Conservation (phyloP, 805 yeast species). For the Cyberlindnera americana region DNA sequence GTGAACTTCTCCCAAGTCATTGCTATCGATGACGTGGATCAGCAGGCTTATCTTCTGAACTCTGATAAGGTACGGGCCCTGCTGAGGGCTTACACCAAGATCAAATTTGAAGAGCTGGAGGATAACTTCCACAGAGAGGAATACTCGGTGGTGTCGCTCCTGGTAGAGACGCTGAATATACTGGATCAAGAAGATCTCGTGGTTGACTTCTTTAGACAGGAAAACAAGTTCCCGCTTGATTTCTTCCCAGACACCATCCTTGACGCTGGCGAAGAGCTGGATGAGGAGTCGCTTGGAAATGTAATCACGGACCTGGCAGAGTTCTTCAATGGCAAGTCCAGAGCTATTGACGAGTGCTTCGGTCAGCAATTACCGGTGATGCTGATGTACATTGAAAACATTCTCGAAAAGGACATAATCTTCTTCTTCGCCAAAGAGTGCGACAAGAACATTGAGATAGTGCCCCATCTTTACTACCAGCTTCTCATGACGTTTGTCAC, state of each 20-base stretch:
- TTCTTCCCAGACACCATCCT: conserved; percentile 29
- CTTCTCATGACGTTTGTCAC: conserved; percentile 31
- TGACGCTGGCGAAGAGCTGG: conserved; percentile 23
- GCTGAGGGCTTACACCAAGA: conserved; percentile 15
- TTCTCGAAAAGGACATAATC: conserved; percentile 36
- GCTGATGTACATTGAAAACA: conserved; percentile 34
- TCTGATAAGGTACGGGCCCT: conserved; percentile 13
- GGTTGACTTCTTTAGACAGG: conserved; percentile 39
- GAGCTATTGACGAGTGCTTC: conserved; percentile 37
- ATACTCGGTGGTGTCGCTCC: conserved; percentile 20
- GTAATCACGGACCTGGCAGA: conserved; percentile 27
- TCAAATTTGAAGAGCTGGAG: conserved; percentile 21
- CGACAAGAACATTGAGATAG: conserved; percentile 25
- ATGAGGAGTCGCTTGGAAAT: conserved; percentile 22
- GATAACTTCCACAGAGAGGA: conserved; percentile 19
- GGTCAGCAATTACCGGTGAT: conserved; percentile 37
- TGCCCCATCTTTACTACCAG: conserved; percentile 32
- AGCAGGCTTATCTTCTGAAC: conserved; percentile 5
- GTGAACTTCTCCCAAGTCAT: conserved; percentile 18
- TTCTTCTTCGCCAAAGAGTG: conserved; percentile 25
- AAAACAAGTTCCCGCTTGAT: conserved; percentile 31
- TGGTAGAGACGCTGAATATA: conserved; percentile 26
- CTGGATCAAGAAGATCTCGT: conserved; percentile 35
- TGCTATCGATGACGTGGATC: conserved; percentile 24
- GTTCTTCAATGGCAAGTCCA: conserved; percentile 34